Evolutionary conservation across 805 yeast genomes (phyloP), one percentile per base, ranked within the genome.

Genomic region (Tetrapisispora nanseiensis): DNA sequence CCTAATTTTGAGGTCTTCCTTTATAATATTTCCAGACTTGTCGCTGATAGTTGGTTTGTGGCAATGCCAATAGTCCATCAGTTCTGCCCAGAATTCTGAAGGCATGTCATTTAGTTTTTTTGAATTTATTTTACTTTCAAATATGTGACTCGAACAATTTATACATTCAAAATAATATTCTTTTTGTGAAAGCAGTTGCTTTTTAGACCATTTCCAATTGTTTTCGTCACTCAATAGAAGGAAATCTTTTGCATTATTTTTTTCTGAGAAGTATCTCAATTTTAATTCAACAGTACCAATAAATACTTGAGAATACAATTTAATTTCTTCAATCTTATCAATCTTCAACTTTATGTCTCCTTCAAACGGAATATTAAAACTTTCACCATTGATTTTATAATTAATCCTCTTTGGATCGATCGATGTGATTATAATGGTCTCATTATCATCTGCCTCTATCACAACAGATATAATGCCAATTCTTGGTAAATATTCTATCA

Each of bases 11-110:
- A n/a, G 32, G 15, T 9, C 5, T 29, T 26, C 13, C 10, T n/a
- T 26, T 11, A 26, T 11, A 4, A 11, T 12, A 26, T 26, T n/a
- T 11, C 10, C 11, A 22, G 33, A 10, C 1, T 9, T 43, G 41
- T 45, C 26, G 7, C 21, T 24, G 9, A 21, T 45, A 46, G 33
- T 62, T 0, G 94, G 94, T 52, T 82, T 82, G 56, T 90, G 97
- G 57, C 98, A 90, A 59, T 90, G 97, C 98, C 98, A 90, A 50
- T 82, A 83, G 44, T 90, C 97, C 95, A 90, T 82, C 73, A 92
- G 66, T 57, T 90, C 98, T 12, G 82, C 77, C 98, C 98, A 90
- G 38, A 76, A 68, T 55, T 87, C 97, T 1, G 95, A 82, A 0
- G 98, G 98, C 79, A 90, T 75, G 30, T 84, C 84, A 41, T 52